Evolutionary conservation across 768 basidiomycete genomes (phyloP), one percentile per base, ranked within the genome.

Genomic region (Russula sp.): DNA sequence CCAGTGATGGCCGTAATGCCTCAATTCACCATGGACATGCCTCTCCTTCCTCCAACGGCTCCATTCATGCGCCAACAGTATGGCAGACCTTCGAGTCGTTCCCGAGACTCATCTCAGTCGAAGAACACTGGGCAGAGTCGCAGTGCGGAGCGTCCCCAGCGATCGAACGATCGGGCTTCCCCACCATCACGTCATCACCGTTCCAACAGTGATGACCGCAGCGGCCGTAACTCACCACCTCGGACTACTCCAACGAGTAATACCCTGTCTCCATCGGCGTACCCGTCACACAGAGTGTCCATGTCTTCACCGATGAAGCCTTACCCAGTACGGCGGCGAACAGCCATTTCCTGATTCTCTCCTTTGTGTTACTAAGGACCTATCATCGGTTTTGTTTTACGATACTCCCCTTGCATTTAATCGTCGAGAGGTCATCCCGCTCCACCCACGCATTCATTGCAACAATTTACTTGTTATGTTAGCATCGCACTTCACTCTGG

Each of bases 21-120:
- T 31, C 67, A 63, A 31, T 63, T 47, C 49, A 50, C 55, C 47
- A 56, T 63, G 68, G 64, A 69, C 40, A 64, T 64, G 59, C 68
- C 68, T 49, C 68, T 69, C 22, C 65, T 68, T 27, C 68, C 68
- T 31, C 68, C 68, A 9, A 31, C 67, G 0, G 65, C 68, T 14
- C 67, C 68, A 11, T 69, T 69, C 51, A 69, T 69, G 68, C 55
- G 59, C 18, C 66, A 68, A 16, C 64, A 62, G 14, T 62, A 67
- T 22, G 35, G 20, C n/a, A 52, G 59, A 39, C 42, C 55, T 7
- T 10, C 22, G 47, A 27, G 47, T 48, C 65, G 55, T 55, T 66
- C 56, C n/a, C 65, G 50, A 40, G 56, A 51, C 27, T 44, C 65
- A 11, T 45, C 67, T 7, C 47, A 27, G 5, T 48, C 57, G 45